Evolutionary conservation across 2,329 filamentous ascomycete species (phyloP).

Genomic region (Scedosporium minutisporum): DNA sequence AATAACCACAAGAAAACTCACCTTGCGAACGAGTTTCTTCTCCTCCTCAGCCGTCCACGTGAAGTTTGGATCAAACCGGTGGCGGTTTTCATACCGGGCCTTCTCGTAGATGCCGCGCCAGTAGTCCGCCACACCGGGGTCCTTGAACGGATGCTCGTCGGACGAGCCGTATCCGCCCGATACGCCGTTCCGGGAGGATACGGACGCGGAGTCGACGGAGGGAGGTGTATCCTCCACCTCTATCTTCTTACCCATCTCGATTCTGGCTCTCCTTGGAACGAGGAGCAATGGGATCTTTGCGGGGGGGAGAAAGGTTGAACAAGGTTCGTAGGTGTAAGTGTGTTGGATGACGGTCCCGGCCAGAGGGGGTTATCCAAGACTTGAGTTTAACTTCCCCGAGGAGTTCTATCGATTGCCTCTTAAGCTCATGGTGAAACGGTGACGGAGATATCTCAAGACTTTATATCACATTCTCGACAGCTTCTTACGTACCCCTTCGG

Average conservation of each 20-base stretch:
- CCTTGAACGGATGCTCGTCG: slow-evolving; percentile 35
- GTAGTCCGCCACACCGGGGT: slow-evolving; percentile 40
- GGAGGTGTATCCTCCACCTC: neutral
- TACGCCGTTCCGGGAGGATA: neutral
- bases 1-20: slow-evolving; percentile 11
- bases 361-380: no score
- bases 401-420: no score
- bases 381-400: no score
- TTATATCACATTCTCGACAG: no score
- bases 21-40: slow-evolving; percentile 34
- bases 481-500: no score
- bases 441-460: no score
- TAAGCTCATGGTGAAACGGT: no score
- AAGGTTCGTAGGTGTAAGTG: no score
- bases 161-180: neutral
- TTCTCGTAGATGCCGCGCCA: slow-evolving; percentile 45
- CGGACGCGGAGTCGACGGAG: neutral
- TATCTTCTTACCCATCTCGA: neutral
- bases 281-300: neutral
- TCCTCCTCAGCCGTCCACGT: slow-evolving; percentile 39
- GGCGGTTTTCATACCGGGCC: slow-evolving; percentile 48
- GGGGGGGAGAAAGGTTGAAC: no score
- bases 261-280: no score
- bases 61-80: slow-evolving; percentile 41
- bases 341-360: no score